Conservation (phyloP, 2,329 filamentous ascomycete genomes). For the Elsinoe perseae region DNA sequence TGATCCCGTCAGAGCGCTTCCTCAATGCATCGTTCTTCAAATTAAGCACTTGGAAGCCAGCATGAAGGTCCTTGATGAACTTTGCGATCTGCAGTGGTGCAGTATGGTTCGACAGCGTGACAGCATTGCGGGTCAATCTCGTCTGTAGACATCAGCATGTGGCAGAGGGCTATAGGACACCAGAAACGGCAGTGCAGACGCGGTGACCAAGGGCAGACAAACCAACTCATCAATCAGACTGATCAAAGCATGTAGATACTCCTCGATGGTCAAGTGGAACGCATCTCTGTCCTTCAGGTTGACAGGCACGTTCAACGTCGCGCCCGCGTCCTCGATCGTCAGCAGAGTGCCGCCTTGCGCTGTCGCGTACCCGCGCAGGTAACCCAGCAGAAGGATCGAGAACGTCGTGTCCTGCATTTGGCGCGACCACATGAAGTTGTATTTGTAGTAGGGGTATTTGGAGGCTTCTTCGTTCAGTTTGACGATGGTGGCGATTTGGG, state of each 20-base stretch:
- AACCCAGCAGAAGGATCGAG: conserved; percentile 57
- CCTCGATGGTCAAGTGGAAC: conserved; percentile 95
- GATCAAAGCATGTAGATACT: conserved; percentile 86
- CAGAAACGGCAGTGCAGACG: neutral
- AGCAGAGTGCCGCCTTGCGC: conserved; percentile 52
- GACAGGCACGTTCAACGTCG: conserved; percentile 71
- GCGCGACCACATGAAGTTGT: conserved; percentile 79
- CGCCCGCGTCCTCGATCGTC: conserved; percentile 80
- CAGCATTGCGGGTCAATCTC: conserved; percentile 86
- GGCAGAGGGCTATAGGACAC: neutral
- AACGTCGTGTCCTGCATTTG: conserved; percentile 68
- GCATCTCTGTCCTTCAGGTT: conserved; percentile 83
- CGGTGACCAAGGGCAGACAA: conserved; percentile 21
- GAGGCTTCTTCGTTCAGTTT: conserved; percentile 68
- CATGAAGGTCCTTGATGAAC: conserved; percentile 92
- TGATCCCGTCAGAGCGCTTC: conserved; percentile 83
- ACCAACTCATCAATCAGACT: conserved; percentile 81
- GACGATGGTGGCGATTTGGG: conserved; percentile 62
- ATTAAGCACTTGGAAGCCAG: conserved; percentile 94
- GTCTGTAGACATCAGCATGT: conserved; percentile 38
- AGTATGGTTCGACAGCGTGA: conserved; percentile 81
- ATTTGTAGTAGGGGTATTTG: conserved; percentile 95
- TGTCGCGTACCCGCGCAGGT: conserved; percentile 63
- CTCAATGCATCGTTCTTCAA: conserved; percentile 91
- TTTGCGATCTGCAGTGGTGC: conserved; percentile 79